phyloP scores from a whole-genome alignment of 768 basidiomycete species.

The Rhizopogon vinicolor region DNA sequence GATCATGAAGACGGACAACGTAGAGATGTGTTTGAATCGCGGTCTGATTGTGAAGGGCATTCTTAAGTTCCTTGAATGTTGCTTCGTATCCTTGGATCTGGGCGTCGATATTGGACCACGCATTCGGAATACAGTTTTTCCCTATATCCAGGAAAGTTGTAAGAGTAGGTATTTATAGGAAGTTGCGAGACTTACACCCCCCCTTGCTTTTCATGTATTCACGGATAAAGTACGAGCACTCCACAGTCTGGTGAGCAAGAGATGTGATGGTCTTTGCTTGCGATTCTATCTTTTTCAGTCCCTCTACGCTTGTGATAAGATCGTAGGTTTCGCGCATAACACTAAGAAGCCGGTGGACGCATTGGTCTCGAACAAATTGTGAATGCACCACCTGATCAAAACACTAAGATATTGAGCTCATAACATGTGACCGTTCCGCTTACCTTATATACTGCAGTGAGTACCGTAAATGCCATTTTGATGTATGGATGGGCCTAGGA shows the following conservation, averaged over 20 bases:
- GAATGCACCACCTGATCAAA: slow-evolving; percentile 1
- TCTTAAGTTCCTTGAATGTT: slow-evolving; percentile 1
- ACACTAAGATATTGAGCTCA: neutral
- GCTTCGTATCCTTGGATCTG: neutral
- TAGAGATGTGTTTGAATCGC: neutral
- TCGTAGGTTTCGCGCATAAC: slow-evolving; percentile 5
- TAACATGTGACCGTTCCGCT: neutral
- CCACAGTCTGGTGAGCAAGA: slow-evolving; percentile 19
- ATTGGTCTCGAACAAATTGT: neutral
- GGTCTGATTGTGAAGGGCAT: neutral
- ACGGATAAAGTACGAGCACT: slow-evolving; percentile 26
- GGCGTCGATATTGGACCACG: neutral
- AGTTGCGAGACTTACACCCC: slow-evolving; percentile 12
- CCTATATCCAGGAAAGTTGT: neutral
- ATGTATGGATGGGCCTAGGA: slow-evolving; percentile 11
- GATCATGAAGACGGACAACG: neutral
- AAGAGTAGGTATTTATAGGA: neutral
- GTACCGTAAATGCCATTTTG: slow-evolving; percentile 5
- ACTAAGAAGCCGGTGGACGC: slow-evolving; percentile 1
- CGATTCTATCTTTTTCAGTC: slow-evolving; percentile 2
- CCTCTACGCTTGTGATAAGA: slow-evolving; percentile 2
- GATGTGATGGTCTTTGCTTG: slow-evolving; percentile 4
- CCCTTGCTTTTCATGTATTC: slow-evolving; percentile 17
- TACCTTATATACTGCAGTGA: slow-evolving; percentile 3
- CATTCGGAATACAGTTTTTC: neutral